Percentiles rank a stretch among this genome's conserved stretches.
These are phyloP conservation scores for Phytophthora parvispora DNA, from an alignment of 352 stramenopile species.

Conservation along the genomic window DNA sequence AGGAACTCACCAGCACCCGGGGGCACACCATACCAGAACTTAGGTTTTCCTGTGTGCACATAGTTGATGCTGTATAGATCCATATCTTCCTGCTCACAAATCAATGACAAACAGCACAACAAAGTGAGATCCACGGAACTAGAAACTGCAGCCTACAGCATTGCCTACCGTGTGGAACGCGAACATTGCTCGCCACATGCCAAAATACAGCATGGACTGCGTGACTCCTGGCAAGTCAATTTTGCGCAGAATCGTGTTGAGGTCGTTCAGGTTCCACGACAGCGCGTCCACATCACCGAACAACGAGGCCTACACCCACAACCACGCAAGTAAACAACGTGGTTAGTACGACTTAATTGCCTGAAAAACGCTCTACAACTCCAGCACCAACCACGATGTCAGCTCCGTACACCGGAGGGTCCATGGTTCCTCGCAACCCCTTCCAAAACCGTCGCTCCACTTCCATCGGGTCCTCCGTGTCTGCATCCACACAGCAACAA, in stretches of 20 bases:
- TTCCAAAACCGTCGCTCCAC: conserved; percentile 93
- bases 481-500: conserved; percentile 23
- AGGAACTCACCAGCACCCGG: conserved; percentile 58
- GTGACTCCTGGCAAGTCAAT: conserved; percentile 91
- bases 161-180: conserved; percentile 91
- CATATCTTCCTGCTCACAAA: conserved; percentile 88
- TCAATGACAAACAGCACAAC: not conserved
- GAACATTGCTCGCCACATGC: conserved; percentile 96
- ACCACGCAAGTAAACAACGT: too few relatives aligned
- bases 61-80: conserved; percentile 97
- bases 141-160: not conserved
- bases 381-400: conserved; percentile 82
- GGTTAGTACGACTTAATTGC: too few relatives aligned
- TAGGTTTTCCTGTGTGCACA: conserved; percentile 92
- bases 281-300: conserved; percentile 77
- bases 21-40: conserved; percentile 95
- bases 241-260: conserved; percentile 88
- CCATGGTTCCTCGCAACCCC: conserved; percentile 84
- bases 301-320: conserved; percentile 67
- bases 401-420: conserved; percentile 91
- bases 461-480: conserved; percentile 51
- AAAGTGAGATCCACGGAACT: not conserved
- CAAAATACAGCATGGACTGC: conserved; percentile 95
- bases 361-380: too few relatives aligned
- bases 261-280: conserved; percentile 91